Evolutionary conservation across 2,329 filamentous ascomycete genomes (phyloP).

Genomic region (Penicillium frequentans): DNA sequence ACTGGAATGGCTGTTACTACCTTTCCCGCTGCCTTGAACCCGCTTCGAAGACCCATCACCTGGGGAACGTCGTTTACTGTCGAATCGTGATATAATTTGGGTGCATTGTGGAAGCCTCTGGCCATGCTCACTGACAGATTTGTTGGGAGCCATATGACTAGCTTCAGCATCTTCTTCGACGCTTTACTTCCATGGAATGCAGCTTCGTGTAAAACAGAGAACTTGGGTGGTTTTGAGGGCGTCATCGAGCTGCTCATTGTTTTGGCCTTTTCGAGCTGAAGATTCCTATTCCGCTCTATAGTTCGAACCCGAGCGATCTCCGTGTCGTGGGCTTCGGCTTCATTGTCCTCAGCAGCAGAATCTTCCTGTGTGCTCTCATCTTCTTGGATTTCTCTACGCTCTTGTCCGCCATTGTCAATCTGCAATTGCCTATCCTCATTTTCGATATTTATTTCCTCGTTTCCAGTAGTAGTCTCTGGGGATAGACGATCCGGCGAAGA

Average conservation of each 20-base stretch:
- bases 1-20: slow-evolving; percentile 30
- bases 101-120: slow-evolving; percentile 85
- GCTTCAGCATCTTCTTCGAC: slow-evolving; percentile 3
- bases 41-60: slow-evolving; percentile 74
- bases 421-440: not conserved
- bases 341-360: slow-evolving; percentile 2
- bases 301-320: not conserved
- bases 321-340: not conserved
- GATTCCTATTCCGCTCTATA: slow-evolving; percentile 1
- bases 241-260: slow-evolving; percentile 7
- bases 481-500: not conserved
- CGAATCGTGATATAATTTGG: slow-evolving; percentile 80
- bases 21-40: slow-evolving; percentile 74
- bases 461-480: not conserved
- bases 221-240: slow-evolving; percentile 2
- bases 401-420: not conserved
- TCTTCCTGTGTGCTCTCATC: slow-evolving; percentile 1
- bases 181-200: not conserved
- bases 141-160: slow-evolving; percentile 60
- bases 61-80: slow-evolving; percentile 76
- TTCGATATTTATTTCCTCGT: slow-evolving; percentile 1
- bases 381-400: not conserved
- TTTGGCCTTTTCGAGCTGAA: slow-evolving; percentile 4
- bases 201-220: slow-evolving; percentile 3
- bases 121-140: slow-evolving; percentile 81